A percentile compares a stretch with the other conserved stretches of the same genome.
These are phyloP conservation scores for Ogataea methanolica DNA, from an alignment of 805 yeast species.

Conservation along the genomic window DNA sequence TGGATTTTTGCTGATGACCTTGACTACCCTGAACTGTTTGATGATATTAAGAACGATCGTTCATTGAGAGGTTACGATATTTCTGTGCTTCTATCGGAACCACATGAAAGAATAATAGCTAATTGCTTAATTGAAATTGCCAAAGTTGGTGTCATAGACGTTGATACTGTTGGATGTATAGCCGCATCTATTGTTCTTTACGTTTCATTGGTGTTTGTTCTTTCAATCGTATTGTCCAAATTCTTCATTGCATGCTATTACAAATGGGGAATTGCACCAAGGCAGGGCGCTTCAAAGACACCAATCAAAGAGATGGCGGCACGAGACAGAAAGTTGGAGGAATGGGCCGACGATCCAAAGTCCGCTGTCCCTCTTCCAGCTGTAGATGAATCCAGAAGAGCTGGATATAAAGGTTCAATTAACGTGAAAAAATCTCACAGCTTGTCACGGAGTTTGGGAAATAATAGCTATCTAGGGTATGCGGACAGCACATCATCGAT, in stretches of 20 bases:
- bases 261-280: conserved; percentile 74
- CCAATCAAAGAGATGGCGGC: conserved; percentile 56
- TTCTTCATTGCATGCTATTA: conserved; percentile 85
- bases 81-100: conserved; percentile 62
- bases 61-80: conserved; percentile 74
- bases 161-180: conserved; percentile 89
- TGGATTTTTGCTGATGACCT: conserved; percentile 73
- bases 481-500: conserved; percentile 24
- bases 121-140: conserved; percentile 80
- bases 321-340: conserved; percentile 67
- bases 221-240: conserved; percentile 72
- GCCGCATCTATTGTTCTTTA: conserved; percentile 82
- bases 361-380: conserved; percentile 47
- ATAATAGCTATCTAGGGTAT: neutral
- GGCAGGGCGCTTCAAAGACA: conserved; percentile 66
- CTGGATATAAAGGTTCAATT: conserved; percentile 32
- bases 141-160: conserved; percentile 79
- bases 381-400: conserved; percentile 49
- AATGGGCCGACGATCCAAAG: conserved; percentile 73
- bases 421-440: neutral
- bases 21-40: conserved; percentile 68
- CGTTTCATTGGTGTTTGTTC: conserved; percentile 77
- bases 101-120: conserved; percentile 66
- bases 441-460: neutral
- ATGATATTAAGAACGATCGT: conserved; percentile 50